Evolutionary conservation across 2,329 filamentous ascomycete species (phyloP), one percentile per base, ranked within the genome.

Genomic region (Xylaria sp.): DNA sequence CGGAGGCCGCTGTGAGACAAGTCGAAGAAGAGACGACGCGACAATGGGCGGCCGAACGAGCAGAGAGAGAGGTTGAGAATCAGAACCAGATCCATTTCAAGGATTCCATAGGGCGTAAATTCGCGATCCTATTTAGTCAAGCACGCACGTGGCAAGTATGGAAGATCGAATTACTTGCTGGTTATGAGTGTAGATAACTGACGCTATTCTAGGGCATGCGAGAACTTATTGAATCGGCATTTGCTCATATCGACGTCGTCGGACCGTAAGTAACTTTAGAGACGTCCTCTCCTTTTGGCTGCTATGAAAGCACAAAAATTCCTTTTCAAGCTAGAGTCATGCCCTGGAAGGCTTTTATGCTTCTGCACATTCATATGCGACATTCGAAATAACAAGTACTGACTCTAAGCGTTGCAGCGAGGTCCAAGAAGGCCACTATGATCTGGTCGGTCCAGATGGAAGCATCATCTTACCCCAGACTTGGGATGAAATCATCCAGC

Each of bases 151-250:
- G 67, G 66, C 33, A 67, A 55, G 69, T 71, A 48, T 62, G 69
- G 10, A 23, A 31, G 10, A 46, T 57, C 20, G 1, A 25, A 31
- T 39, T 4, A 25, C 23, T 39, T 13, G 8, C n/a, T 41, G 12
- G 6, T 31, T 46, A 28, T 25, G n/a, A 54, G 13, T 8, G 36
- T 12, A n/a, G 36, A 48, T 55, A 33, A 36, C 62, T 69, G 39
- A 68, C 36, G 18, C n/a, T 57, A 12, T 25, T 33, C 65, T 70
- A 94, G 91, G 91, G 91, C 18, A 94, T 94, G 91, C 91, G 94
- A 78, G 90, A 92, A 59, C 85, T 94, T 39, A 94, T 95, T 77
- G 90, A 91, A 74, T 90, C 94, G 81, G 92, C 92, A 23, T 94
- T 94, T 77, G 79, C 90, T n/a, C 91, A 94, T 73, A 89, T 94